Base-by-base conservation (phyloP, 768 basidiomycete species). In the Coprinopsis sp. region DNA sequence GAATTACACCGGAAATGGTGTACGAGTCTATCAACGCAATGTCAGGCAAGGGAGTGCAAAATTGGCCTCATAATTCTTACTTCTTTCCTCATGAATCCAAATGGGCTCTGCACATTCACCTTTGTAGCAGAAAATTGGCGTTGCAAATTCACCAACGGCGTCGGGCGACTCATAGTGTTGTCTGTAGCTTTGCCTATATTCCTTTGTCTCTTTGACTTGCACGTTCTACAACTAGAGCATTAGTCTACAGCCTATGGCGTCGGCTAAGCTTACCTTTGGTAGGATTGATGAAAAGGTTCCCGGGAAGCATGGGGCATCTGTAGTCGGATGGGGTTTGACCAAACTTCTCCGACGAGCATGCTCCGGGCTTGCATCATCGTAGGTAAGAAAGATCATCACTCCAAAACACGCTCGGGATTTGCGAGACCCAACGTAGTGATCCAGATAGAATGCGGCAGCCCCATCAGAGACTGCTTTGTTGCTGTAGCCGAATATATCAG, bases 401-500 rank as follows among this genome's bases (percentile, higher is more conserved):
- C 76, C 75, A 46, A 74, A 77, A 0, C 69, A 70, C 33, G 59
- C 51, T 45, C 59, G 67, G 2, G 73, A 60, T 6, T 76, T 64
- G n/a, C 76, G 64, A 6, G 63, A 60, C 6, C 65, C 61, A 1
- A 77, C 74, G 6, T 65, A 62, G 43, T 67, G 66, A 36, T 77
- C 70, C 19, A 77, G 68, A 34, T 57, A 50, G 43, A 51, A 58
- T 1, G 52, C 55, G 16, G 54, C 48, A 1, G 54, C 70, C 14
- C 76, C 75, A 28, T 75, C 70, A 2, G 76, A 69, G 11, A 77
- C 76, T 1, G 73, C 76, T 47, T 59, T 47, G 70, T 75, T 53
- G 1, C 58, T 59, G 36, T 25, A 8, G 29, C 22, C 8, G 8
- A 22, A n/a, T 11, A 47, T 25, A 10, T 30, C 13, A 18, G 31